Evolutionary conservation across 2,329 filamentous ascomycete species (phyloP).

Genomic region (Periconia sp.): DNA sequence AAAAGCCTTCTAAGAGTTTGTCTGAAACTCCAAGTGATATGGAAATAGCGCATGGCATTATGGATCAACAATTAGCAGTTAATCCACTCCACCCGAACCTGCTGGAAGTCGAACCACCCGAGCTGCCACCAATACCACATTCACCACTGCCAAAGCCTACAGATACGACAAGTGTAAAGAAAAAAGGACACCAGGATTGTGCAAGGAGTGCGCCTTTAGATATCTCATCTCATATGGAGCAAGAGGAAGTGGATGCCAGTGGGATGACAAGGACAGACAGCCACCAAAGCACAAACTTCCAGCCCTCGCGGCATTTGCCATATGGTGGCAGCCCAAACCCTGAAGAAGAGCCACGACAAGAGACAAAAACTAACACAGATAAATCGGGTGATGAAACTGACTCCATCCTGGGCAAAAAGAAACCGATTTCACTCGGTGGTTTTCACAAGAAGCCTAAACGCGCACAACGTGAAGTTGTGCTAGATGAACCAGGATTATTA

Average conservation of each 20-base stretch:
- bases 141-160: slow-evolving; percentile 3
- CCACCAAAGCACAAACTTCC: not conserved
- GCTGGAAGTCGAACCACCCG: slow-evolving; percentile 4
- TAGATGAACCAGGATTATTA: slow-evolving; percentile 19
- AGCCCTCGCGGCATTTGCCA: not conserved
- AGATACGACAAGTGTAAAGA: slow-evolving; percentile 1
- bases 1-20: too few relatives aligned
- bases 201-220: not conserved
- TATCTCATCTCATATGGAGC: not conserved
- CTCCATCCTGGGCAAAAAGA: slow-evolving; percentile 19
- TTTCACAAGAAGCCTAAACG: slow-evolving; percentile 24
- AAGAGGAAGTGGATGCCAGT: not conserved
- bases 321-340: not conserved
- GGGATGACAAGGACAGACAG: not conserved
- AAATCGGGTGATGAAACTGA: not conserved
- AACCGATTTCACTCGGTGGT: slow-evolving; percentile 27
- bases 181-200: not conserved
- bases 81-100: slow-evolving; percentile 12
- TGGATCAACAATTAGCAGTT: slow-evolving; percentile 31
- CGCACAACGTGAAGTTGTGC: slow-evolving; percentile 2
- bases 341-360: not conserved
- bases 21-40: slow-evolving; percentile 15
- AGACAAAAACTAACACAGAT: not conserved
- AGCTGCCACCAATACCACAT: not conserved
- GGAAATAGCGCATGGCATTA: slow-evolving; percentile 26